A percentile compares a stretch with the other conserved stretches of the same genome.
Evolutionary conservation across 306 rosid species (phyloP).

Genomic region (Sechiopsis laciniata): DNA sequence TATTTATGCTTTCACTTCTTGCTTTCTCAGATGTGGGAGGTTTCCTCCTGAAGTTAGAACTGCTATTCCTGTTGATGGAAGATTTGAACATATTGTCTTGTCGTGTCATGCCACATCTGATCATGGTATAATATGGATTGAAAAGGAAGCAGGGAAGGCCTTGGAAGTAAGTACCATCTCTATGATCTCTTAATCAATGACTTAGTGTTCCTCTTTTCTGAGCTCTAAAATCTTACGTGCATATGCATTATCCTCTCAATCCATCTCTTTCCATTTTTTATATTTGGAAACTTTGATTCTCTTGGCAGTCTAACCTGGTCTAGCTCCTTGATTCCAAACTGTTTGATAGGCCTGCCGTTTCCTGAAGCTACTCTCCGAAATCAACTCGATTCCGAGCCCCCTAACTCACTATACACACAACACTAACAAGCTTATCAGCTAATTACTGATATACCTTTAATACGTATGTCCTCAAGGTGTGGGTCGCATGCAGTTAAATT

Average conservation of each 20-base stretch:
- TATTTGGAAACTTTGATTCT: not conserved
- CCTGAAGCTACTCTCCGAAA: not conserved
- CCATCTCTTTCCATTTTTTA: not conserved
- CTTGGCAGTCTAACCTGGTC: not conserved
- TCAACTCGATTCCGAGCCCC: not conserved
- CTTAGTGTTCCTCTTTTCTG: not conserved
- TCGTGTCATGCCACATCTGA: constrained; percentile 82
- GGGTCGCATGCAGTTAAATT: not conserved
- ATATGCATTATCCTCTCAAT: not conserved
- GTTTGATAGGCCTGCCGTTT: not conserved
- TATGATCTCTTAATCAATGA: not conserved
- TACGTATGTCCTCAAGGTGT: not conserved
- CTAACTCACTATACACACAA: not conserved
- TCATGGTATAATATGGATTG: constrained; percentile 88
- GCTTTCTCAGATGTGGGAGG: constrained; percentile 81
- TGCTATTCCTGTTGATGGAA: constrained; percentile 95
- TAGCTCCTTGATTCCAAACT: not conserved
- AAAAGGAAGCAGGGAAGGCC: constrained; percentile 81
- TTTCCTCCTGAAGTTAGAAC: constrained; percentile 95
- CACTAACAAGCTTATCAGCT: not conserved
- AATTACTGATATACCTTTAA: not conserved
- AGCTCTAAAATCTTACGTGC: not conserved
- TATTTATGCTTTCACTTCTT: constrained; percentile 17
- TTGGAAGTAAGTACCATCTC: constrained; percentile 54
- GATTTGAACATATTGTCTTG: constrained; percentile 97